Conservation (phyloP, 2,329 filamentous ascomycete species). For the Neopestalotiopsis sp. region DNA sequence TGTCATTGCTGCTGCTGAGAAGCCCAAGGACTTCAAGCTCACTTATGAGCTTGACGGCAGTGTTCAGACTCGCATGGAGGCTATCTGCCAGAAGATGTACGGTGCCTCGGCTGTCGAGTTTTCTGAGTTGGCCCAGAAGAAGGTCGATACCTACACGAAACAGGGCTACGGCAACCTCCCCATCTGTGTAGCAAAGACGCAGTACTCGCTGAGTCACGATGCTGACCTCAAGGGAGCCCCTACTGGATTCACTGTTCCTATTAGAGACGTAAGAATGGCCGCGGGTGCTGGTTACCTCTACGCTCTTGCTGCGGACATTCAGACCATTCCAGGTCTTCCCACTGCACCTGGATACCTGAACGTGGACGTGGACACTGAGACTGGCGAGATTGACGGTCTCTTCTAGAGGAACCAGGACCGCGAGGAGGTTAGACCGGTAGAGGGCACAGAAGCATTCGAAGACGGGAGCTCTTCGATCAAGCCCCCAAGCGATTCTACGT, state of each 20-base stretch:
- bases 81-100: conserved; percentile 93
- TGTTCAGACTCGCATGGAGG: conserved; percentile 88
- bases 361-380: conserved; percentile 83
- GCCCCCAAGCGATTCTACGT: no score
- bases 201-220: conserved; percentile 95
- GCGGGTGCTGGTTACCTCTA: conserved; percentile 94
- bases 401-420: conserved; percentile 65
- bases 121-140: conserved; percentile 91
- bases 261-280: conserved; percentile 91
- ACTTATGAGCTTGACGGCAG: conserved; percentile 80
- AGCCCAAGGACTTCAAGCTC: conserved; percentile 85
- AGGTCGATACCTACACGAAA: conserved; percentile 91
- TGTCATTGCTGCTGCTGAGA: conserved; percentile 81
- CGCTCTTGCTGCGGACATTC: conserved; percentile 94
- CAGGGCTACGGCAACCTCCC: conserved; percentile 93
- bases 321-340: conserved; percentile 94
- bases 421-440: not conserved
- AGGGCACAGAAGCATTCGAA: no score
- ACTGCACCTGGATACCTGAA: conserved; percentile 96
- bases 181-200: conserved; percentile 97
- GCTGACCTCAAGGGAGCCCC: conserved; percentile 93
- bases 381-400: conserved; percentile 85
- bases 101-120: conserved; percentile 90
- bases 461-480: no score
- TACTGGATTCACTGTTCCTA: conserved; percentile 91